phyloP scores from a whole-genome alignment of 2,329 filamentous ascomycete species.

The Cordyceps sp. region DNA sequence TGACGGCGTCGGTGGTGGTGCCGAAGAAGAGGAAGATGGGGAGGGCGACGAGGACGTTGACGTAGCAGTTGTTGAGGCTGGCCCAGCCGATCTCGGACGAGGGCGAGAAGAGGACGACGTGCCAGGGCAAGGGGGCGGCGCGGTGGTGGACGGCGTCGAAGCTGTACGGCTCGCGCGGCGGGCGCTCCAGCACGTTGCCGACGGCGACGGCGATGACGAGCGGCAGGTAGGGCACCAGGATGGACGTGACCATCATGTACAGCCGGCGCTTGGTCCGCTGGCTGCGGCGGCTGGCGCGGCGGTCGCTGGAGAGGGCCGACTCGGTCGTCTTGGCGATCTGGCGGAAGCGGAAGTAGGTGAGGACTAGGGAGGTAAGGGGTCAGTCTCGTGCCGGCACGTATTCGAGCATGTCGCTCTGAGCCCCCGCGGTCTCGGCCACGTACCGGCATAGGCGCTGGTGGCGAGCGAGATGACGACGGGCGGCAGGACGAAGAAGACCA shows the following conservation, averaged over 20 bases:
- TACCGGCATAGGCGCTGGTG: slow-evolving; percentile 30
- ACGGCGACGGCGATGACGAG: slow-evolving; percentile 23
- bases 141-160: slow-evolving; percentile 24
- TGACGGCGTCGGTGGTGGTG: slow-evolving; percentile 33
- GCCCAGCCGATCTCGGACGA: slow-evolving; percentile 21
- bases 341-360: slow-evolving; percentile 30
- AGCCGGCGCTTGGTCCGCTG: slow-evolving; percentile 33
- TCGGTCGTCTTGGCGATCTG: slow-evolving; percentile 24
- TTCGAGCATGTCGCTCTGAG: no score
- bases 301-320: slow-evolving; percentile 22
- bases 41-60: slow-evolving; percentile 27
- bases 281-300: slow-evolving; percentile 21
- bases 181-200: slow-evolving; percentile 20
- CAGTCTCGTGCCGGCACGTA: no score
- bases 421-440: no score
- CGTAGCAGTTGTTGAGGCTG: slow-evolving; percentile 29
- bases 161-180: slow-evolving; percentile 17
- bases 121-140: slow-evolving; percentile 22
- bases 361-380: no score
- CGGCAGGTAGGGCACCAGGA: slow-evolving; percentile 34
- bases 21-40: slow-evolving; percentile 39
- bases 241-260: slow-evolving; percentile 36
- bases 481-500: slow-evolving; percentile 30
- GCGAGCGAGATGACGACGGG: slow-evolving; percentile 24
- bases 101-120: slow-evolving; percentile 27